A percentile compares a stretch with the other conserved stretches of the same genome.
Conservation (phyloP, 2,329 filamentous ascomycete genomes). For the Fusarium illudens region DNA sequence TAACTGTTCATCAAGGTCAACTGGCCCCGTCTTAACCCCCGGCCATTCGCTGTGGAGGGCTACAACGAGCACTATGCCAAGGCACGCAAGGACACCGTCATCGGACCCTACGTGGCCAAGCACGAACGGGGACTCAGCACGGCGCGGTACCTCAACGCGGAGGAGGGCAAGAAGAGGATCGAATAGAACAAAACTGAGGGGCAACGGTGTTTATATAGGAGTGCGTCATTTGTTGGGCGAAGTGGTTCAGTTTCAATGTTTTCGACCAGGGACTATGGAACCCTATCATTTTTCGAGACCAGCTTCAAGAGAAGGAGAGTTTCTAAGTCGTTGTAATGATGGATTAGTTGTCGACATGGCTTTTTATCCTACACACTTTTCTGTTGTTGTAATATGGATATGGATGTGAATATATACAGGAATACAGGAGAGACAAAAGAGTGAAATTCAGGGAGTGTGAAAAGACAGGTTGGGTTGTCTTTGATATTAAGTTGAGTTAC, state of each 20-base stretch:
- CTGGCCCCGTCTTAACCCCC: slow-evolving; percentile 96
- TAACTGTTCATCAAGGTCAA: slow-evolving; percentile 72
- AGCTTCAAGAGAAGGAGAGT: slow-evolving; percentile 1
- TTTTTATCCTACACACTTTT: slow-evolving; percentile 10
- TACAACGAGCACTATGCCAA: slow-evolving; percentile 87
- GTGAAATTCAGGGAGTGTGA: not conserved
- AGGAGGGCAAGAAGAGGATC: slow-evolving; percentile 98
- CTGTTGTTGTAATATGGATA: slow-evolving; percentile 23
- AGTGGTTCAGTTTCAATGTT: slow-evolving; percentile 9
- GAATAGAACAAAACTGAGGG: slow-evolving; percentile 63
- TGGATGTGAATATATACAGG: slow-evolving; percentile 15
- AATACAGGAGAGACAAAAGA: slow-evolving; percentile 3
- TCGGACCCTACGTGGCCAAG: slow-evolving; percentile 73
- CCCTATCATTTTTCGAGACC: slow-evolving; percentile 6
- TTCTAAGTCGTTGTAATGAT: slow-evolving; percentile 31
- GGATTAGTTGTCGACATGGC: slow-evolving; percentile 21
- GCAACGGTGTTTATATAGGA: slow-evolving; percentile 9
- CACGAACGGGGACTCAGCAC: slow-evolving; percentile 88
- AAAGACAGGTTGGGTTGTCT: not conserved
- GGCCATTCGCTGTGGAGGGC: slow-evolving; percentile 84
- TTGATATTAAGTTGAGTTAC: slow-evolving; percentile 26
- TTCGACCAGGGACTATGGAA: slow-evolving; percentile 10
- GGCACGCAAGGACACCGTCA: slow-evolving; percentile 81
- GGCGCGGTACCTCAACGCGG: slow-evolving; percentile 81
- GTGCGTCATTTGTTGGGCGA: slow-evolving; percentile 16